phyloP scores from a whole-genome alignment of 805 yeast genomes.

The Kuraishia capsulata region DNA sequence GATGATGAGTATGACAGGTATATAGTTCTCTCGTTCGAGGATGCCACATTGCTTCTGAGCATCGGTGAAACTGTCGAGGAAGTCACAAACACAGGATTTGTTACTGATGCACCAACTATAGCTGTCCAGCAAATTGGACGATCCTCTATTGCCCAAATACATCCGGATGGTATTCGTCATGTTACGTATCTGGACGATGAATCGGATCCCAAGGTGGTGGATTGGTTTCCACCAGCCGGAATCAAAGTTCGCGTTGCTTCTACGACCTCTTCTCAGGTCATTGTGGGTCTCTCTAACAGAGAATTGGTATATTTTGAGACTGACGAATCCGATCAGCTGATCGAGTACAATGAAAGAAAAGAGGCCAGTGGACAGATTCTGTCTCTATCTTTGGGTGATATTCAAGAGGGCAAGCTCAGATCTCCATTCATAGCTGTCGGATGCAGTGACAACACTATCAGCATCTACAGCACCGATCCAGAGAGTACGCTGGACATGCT shows the following conservation, averaged over 20 bases:
- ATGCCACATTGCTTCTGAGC: conserved; percentile 62
- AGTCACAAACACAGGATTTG: conserved; percentile 57
- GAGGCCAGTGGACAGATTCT: conserved; percentile 45
- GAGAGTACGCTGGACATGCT: conserved; percentile 51
- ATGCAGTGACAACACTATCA: conserved; percentile 59
- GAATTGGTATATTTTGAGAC: conserved; percentile 80
- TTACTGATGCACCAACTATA: conserved; percentile 49
- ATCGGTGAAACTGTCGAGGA: conserved; percentile 79
- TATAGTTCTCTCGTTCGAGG: conserved; percentile 55
- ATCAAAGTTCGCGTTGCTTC: conserved; percentile 51
- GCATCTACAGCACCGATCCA: conserved; percentile 54
- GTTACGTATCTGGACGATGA: conserved; percentile 25
- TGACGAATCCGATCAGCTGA: conserved; percentile 52
- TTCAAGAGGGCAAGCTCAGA: conserved; percentile 34
- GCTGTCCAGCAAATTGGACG: conserved; percentile 61
- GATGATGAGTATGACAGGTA: conserved; percentile 47
- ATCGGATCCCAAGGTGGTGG: conserved; percentile 25
- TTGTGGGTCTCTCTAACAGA: conserved; percentile 60
- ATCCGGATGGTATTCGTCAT: conserved; percentile 61
- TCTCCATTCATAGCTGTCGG: conserved; percentile 63
- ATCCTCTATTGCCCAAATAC: conserved; percentile 61
- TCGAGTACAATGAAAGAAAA: conserved; percentile 58
- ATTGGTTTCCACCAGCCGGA: conserved; percentile 84
- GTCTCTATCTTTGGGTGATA: conserved; percentile 38
- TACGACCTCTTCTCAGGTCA: conserved; percentile 59